Base-by-base conservation (phyloP, 2,329 filamentous ascomycete genomes). In the Trichoderma polysporum region DNA sequence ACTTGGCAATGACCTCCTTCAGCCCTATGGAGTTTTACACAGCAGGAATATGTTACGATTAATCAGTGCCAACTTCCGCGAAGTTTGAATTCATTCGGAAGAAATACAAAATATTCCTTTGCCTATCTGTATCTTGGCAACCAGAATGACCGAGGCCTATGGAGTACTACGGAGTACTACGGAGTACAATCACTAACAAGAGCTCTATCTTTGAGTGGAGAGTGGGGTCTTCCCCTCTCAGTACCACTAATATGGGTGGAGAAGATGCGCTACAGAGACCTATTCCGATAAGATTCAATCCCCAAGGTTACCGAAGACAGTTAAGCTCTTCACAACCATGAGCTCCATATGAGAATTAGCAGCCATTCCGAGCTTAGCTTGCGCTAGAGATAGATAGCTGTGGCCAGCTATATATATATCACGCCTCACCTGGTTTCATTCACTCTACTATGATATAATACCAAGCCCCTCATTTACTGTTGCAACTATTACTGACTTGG, bases 171-270 rank as follows among this genome's bases (percentile, higher is more conserved):
- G 41, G 41, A 22, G 41, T 15, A 45, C 5, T 22, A 45, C 17
- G 17, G 39, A 13, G 29, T 27, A 45, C 13, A 35, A 54, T 54
- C 10, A 41, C 57, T 49, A 41, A 60, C 33, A 60, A 60, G 57
- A 60, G 31, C 33, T 27, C n/a, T 45, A n/a, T 47, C 10, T 27
- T 37, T 17, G n/a, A 49, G 60, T 22, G 60, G 49, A 45, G 60
- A 19, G 59, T 63, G 60, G 49, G 37, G 60, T 41, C n/a, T 63
- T 62, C 47, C 59, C 59, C 59, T 62, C 59, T 35, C 59, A 6
- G 25, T 62, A 25, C n/a, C 22, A 31, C 47, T 12, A 39, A 62
- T n/a, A 17, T 53, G 59, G n/a, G 59, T 52, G 59, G 59, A 47
- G 59, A 61, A 39, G 58, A 52, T 53, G 35, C 22, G 15, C n/a